Percentiles rank a stretch among this genome's conserved stretches.
Evolutionary conservation across 306 rosid species (phyloP).

Genomic region (Begonia loranthoides): DNA sequence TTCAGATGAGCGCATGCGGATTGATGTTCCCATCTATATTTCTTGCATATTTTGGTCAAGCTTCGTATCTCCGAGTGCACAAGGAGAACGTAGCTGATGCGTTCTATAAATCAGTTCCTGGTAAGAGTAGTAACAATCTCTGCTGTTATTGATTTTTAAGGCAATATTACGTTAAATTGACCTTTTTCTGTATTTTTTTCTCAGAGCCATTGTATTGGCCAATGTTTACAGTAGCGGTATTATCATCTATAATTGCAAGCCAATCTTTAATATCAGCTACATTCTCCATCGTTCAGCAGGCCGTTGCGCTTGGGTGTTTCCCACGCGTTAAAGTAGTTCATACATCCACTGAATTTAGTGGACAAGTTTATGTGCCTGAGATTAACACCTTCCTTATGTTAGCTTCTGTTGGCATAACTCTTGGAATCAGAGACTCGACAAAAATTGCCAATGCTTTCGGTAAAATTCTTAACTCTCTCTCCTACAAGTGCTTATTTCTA

Average conservation of each 20-base stretch:
- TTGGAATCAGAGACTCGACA: slow-evolving; percentile 6
- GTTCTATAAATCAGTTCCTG: not conserved
- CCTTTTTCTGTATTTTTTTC: not conserved
- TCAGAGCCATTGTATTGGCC: slow-evolving; percentile 11
- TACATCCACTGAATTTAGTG: slow-evolving; percentile 5
- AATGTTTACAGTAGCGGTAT: slow-evolving; percentile 12
- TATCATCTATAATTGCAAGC: slow-evolving; percentile 11
- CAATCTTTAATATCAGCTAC: slow-evolving; percentile 13
- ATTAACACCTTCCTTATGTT: slow-evolving; percentile 5
- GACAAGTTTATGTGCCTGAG: slow-evolving; percentile 17
- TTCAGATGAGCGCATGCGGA: not conserved
- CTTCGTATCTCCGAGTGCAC: not conserved
- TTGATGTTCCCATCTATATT: not conserved
- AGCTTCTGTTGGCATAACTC: not conserved
- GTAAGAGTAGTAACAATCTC: not conserved
- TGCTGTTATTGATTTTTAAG: not conserved
- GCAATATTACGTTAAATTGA: not conserved
- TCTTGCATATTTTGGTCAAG: not conserved
- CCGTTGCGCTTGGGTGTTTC: slow-evolving; percentile 14
- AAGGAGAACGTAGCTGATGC: not conserved
- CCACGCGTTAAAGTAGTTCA: slow-evolving; percentile 12
- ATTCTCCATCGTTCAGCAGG: slow-evolving; percentile 15
- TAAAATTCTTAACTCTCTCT: not conserved
- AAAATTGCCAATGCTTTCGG: slow-evolving; percentile 15
- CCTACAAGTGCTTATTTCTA: not conserved